These are phyloP conservation scores for Bonia amplexicaulis DNA, from an alignment of 176 grass and related monocot species.

Conservation along the genomic window DNA sequence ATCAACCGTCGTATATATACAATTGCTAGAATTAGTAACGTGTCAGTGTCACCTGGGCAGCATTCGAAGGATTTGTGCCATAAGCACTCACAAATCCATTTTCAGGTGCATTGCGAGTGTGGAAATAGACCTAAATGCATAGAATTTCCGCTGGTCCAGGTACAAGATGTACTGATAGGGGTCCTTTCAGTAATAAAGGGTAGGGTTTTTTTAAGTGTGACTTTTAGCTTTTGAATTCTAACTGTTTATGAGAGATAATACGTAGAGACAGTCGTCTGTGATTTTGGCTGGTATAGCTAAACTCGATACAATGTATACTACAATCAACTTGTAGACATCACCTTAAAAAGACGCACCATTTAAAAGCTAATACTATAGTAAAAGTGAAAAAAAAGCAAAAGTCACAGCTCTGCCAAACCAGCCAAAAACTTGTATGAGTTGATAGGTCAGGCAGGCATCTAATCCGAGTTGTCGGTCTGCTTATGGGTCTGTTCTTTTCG, in stretches of 20 bases:
- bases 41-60: neutral
- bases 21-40: no score
- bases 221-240: no score
- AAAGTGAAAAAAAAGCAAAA: no score
- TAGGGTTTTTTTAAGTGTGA: no score
- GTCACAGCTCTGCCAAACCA: no score
- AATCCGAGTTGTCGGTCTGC: slow-evolving; percentile 18
- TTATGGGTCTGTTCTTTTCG: no score
- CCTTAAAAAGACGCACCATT: no score
- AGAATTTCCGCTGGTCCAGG: neutral
- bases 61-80: neutral
- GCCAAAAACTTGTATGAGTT: neutral
- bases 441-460: slow-evolving; percentile 1
- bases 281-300: no score
- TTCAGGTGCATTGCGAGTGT: neutral
- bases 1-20: neutral
- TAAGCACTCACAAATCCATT: neutral
- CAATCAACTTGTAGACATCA: no score
- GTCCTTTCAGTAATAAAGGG: neutral
- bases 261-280: rapidly evolving
- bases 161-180: neutral
- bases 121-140: neutral
- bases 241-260: no score
- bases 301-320: no score
- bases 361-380: no score